These are phyloP conservation scores for Zygnema circumcarinatum DNA, from an alignment of 139 green algal species.

Conservation along the genomic window DNA sequence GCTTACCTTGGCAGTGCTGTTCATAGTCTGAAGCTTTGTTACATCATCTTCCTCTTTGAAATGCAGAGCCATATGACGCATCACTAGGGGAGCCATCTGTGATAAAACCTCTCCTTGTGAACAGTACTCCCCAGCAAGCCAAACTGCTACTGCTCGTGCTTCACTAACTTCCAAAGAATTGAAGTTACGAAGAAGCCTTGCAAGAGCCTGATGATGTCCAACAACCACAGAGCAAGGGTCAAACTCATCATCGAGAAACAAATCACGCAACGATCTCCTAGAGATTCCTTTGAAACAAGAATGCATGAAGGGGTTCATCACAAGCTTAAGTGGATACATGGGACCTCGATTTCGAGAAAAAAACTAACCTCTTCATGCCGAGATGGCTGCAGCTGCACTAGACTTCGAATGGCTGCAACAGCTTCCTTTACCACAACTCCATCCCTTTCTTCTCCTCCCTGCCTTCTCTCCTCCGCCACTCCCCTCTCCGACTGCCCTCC, in stretches of 20 bases:
- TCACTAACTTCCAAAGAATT: constrained; percentile 12
- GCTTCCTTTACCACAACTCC: constrained; percentile 6
- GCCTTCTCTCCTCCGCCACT: constrained; percentile 4
- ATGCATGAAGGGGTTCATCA: too few species aligned
- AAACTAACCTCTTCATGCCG: constrained; percentile 15
- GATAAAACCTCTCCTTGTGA: neutral
- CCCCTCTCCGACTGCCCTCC: neutral
- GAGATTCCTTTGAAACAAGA: too few species aligned
- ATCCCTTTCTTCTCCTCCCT: neutral
- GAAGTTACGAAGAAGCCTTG: constrained; percentile 22
- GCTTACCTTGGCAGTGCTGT: constrained; percentile 27
- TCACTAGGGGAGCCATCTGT: neutral
- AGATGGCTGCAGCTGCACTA: constrained; percentile 4
- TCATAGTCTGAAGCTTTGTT: constrained; percentile 44
- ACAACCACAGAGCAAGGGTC: too few species aligned
- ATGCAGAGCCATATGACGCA: constrained; percentile 15
- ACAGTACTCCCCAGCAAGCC: constrained; percentile 22
- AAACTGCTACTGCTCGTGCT: constrained; percentile 21
- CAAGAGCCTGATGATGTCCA: constrained; percentile 14
- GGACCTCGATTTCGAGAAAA: constrained; percentile 6
- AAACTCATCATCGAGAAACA: too few species aligned
- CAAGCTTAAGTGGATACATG: too few species aligned
- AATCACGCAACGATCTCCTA: too few species aligned
- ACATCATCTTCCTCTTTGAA: constrained; percentile 30
- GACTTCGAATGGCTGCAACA: neutral